phyloP scores from a whole-genome alignment of 2,329 filamentous ascomycete species.

The Colletotrichum sp. region DNA sequence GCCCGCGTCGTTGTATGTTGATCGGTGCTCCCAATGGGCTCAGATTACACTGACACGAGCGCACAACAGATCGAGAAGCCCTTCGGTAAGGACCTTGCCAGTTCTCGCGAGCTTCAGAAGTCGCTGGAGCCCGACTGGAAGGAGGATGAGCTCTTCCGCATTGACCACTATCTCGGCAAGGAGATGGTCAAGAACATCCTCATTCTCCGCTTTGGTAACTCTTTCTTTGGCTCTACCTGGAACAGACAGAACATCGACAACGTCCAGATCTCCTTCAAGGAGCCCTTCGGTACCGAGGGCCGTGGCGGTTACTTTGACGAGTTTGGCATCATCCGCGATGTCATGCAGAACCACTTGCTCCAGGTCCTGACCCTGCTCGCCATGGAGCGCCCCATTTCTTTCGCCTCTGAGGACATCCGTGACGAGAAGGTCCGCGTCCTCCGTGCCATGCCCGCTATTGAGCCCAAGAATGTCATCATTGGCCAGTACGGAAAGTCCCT shows the following conservation, averaged over 20 bases:
- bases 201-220: slow-evolving; percentile 97
- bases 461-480: slow-evolving; percentile 99
- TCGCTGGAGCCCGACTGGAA: slow-evolving; percentile 97
- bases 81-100: slow-evolving; percentile 95
- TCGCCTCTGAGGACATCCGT: slow-evolving; percentile 96
- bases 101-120: slow-evolving; percentile 92
- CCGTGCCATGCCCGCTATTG: slow-evolving; percentile 89
- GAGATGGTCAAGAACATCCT: slow-evolving; percentile 99
- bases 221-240: slow-evolving; percentile 98
- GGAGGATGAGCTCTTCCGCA: slow-evolving; percentile 98
- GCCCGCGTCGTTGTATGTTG: slow-evolving; percentile 86
- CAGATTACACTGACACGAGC: not conserved
- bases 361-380: slow-evolving; percentile 95
- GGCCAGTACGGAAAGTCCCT: slow-evolving; percentile 97
- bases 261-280: slow-evolving; percentile 99
- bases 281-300: slow-evolving; percentile 97
- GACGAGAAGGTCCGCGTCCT: slow-evolving; percentile 98
- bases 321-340: slow-evolving; percentile 98
- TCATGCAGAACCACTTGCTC: slow-evolving; percentile 99
- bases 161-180: slow-evolving; percentile 99
- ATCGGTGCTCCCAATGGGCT: not conserved
- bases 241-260: slow-evolving; percentile 99
- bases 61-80: slow-evolving; percentile 88
- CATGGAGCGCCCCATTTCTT: slow-evolving; percentile 98
- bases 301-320: slow-evolving; percentile 99